phyloP scores from a whole-genome alignment of 2,329 filamentous ascomycete species.

The Herpomyces periplanetae region DNA sequence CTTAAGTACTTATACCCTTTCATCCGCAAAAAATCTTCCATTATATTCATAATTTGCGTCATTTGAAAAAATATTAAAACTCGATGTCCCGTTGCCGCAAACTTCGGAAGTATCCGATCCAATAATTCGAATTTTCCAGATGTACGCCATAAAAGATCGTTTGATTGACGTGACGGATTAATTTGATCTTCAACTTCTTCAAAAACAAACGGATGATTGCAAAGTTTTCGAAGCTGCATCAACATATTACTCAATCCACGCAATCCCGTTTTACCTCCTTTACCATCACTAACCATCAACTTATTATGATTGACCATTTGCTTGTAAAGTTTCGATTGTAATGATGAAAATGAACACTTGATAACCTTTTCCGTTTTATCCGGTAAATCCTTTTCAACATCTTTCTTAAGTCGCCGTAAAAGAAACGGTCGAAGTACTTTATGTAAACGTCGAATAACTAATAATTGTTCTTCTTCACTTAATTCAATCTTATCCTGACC shows the following conservation, averaged over 20 bases:
- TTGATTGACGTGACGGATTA: conserved; percentile 56
- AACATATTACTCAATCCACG: conserved; percentile 97
- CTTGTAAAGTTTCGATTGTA: conserved; percentile 79
- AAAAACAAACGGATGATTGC: conserved; percentile 96
- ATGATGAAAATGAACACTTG: conserved; percentile 87
- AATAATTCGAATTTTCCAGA: conserved; percentile 88
- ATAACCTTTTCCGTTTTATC: conserved; percentile 98
- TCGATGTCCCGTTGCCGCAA: conserved; percentile 56
- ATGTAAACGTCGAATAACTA: conserved; percentile 87
- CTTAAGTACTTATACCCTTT: conserved; percentile 53
- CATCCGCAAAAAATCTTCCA: conserved; percentile 83
- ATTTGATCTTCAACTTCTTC: conserved; percentile 92
- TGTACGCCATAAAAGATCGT: conserved; percentile 77
- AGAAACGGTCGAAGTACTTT: conserved; percentile 92
- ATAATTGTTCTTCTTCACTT: conserved; percentile 94
- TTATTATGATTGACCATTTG: conserved; percentile 88
- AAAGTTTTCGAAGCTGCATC: conserved; percentile 93
- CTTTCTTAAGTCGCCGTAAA: conserved; percentile 90
- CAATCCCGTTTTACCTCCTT: conserved; percentile 70
- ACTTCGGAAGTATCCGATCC: conserved; percentile 70
- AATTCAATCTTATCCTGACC: conserved; percentile 95
- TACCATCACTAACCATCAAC: conserved; percentile 69
- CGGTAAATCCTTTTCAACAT: conserved; percentile 90
- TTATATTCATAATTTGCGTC: conserved; percentile 99
- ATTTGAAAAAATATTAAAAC: conserved; percentile 99